Base-by-base conservation (phyloP, 768 basidiomycete genomes). In the Asterophora parasitica region DNA sequence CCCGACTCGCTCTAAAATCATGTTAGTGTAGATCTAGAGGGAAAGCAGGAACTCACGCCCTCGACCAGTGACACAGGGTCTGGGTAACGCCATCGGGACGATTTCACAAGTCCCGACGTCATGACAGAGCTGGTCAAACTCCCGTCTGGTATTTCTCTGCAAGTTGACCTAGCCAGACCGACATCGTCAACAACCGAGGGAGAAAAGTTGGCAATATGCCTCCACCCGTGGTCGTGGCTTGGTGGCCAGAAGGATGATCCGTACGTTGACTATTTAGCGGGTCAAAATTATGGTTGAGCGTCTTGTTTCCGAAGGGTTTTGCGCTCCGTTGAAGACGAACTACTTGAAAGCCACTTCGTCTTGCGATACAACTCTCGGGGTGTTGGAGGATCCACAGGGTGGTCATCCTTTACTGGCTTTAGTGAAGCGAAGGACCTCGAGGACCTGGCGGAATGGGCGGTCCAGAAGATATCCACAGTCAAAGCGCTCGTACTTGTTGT, bases 151-250 rank as follows among this genome's bases (percentile, higher is more conserved):
- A 55, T 59, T 20, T 55, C 68, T 15, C 62, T 81, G n/a, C 68
- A 79, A 58, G 64, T 70, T 28, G 65, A 68, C 13, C 47, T 68
- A 1, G 60, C 63, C 34, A 54, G 50, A 13, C 71, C 75, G 9
- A 53, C 55, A 16, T 49, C 39, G 13, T 15, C 40, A 9, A 36
- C 51, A 3, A 26, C n/a, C n/a, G 26, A 37, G 19, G 49, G 54
- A 31, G 20, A 26, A 12, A 82, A 77, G 51, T 61, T 85, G 5
- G 88, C 82, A 0, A 65, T 92, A n/a, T 82, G 82, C 55, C 67
- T 87, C 9, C 89, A 92, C 55, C 90, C 90, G 5, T 92, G 88
- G 88, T 82, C 85, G n/a, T 81, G 88, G 76, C 72, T 91, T 0
- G 88, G 89, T 1, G 89, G 88, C 12, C 73, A 68, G 42, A 87